Evolutionary conservation across 2,329 filamentous ascomycete species (phyloP).

Genomic region (Teratosphaeria pseudoeucalypti): DNA sequence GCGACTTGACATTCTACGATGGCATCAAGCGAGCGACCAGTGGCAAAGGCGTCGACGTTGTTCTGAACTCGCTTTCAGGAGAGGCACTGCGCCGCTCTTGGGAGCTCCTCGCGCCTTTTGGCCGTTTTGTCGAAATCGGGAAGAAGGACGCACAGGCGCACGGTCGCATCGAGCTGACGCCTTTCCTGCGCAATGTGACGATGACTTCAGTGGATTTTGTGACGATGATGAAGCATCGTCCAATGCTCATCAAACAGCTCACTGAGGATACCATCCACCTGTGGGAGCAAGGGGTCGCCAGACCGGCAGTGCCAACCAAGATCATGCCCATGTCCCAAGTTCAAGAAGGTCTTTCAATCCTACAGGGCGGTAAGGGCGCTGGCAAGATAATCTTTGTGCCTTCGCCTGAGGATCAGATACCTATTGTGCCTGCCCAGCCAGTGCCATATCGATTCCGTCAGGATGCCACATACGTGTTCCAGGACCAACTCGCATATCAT

Average conservation of each 20-base stretch:
- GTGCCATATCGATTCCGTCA: not conserved
- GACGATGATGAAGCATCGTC: not conserved
- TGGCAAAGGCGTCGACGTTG: conserved; percentile 13
- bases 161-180: conserved; percentile 2
- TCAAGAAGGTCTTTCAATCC: not conserved
- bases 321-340: not conserved
- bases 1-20: conserved; percentile 17
- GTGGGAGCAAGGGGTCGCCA: conserved; percentile 1
- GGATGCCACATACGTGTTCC: conserved; percentile 7
- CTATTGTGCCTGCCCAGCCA: not conserved
- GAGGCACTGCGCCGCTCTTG: conserved; percentile 18
- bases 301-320: not conserved
- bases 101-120: conserved; percentile 19
- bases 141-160: conserved; percentile 8
- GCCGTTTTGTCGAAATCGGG: conserved; percentile 19
- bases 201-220: conserved; percentile 6
- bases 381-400: conserved; percentile 1
- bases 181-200: conserved; percentile 4
- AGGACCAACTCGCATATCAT: conserved; percentile 14
- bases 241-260: not conserved
- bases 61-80: conserved; percentile 20
- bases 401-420: not conserved
- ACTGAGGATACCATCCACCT: not conserved
- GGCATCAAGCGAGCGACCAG: conserved; percentile 16
- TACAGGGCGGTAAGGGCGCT: conserved; percentile 1